These are phyloP conservation scores for Sporothrix schenckii DNA, from an alignment of 2,329 filamentous ascomycete species.

Conservation along the genomic window DNA sequence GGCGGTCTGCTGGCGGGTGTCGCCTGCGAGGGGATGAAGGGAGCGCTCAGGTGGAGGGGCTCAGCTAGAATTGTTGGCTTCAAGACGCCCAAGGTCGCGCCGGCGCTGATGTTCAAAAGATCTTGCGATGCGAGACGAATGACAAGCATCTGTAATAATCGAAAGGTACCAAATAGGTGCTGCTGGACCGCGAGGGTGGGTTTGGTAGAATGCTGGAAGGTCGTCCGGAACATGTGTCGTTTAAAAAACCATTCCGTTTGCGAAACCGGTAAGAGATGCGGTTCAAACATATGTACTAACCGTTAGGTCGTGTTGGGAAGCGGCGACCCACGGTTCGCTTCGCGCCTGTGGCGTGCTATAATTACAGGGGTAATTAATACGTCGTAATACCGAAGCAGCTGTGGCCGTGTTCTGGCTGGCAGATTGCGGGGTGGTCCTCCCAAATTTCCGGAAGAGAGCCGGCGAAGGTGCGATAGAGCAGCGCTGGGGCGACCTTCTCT, in stretches of 20 bases:
- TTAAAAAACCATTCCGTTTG: not conserved
- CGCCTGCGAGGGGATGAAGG: not conserved
- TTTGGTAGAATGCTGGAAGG: not conserved
- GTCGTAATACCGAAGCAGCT: not conserved
- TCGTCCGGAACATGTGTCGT: not conserved
- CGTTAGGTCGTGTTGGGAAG: constrained; percentile 1
- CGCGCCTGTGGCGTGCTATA: constrained; percentile 4
- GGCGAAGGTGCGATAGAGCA: constrained; percentile 7
- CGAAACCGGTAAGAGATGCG: not conserved
- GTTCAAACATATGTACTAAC: not conserved
- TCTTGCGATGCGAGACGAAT: not conserved
- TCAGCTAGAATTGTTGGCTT: not conserved
- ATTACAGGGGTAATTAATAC: not conserved
- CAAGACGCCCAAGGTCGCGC: not conserved
- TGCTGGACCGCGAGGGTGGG: not conserved
- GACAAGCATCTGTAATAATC: not conserved
- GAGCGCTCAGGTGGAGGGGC: not conserved
- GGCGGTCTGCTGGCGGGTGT: not conserved
- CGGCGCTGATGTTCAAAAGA: not conserved
- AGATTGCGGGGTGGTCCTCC: constrained; percentile 19
- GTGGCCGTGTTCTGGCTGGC: not conserved
- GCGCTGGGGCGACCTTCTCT: not conserved
- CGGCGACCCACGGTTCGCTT: constrained; percentile 12
- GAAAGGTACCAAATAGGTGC: not conserved
- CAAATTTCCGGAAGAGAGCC: constrained; percentile 18